Conservation (phyloP, 257 asterid species). For the Fraxinus excelsior region DNA sequence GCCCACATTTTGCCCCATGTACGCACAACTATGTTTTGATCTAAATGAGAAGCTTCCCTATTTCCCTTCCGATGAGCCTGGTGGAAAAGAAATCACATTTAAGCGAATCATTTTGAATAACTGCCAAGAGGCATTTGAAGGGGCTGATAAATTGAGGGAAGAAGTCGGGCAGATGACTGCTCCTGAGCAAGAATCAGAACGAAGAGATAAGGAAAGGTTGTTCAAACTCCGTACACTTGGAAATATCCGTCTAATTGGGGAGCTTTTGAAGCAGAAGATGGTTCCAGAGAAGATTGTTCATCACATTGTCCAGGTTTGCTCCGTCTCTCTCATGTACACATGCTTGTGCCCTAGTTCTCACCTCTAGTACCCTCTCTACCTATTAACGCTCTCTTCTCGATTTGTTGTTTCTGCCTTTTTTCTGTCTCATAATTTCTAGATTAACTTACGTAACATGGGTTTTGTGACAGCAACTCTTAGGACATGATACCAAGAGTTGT, state of each 20-base stretch:
- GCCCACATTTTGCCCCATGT: slow-evolving; percentile 97
- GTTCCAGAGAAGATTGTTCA: slow-evolving; percentile 96
- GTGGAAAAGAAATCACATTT: slow-evolving; percentile 86
- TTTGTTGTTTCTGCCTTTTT: background rate
- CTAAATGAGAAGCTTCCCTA: slow-evolving; percentile 83
- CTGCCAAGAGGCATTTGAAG: slow-evolving; percentile 97
- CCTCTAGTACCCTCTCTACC: background rate
- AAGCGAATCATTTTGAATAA: slow-evolving; percentile 74
- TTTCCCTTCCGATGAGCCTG: slow-evolving; percentile 94
- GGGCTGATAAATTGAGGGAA: slow-evolving; percentile 76
- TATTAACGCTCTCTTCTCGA: background rate
- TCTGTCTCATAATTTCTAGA: background rate
- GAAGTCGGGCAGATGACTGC: slow-evolving; percentile 85
- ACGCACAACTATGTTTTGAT: slow-evolving; percentile 85
- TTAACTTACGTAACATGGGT: slow-evolving; percentile 5
- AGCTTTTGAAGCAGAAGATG: slow-evolving; percentile 97
- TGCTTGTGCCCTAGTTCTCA: background rate
- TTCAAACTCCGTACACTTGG: slow-evolving; percentile 93
- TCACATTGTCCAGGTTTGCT: slow-evolving; percentile 88
- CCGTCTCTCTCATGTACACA: background rate
- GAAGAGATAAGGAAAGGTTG: slow-evolving; percentile 86
- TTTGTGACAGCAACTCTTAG: slow-evolving; percentile 69
- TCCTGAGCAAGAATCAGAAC: slow-evolving; percentile 81
- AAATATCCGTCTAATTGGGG: slow-evolving; percentile 92
- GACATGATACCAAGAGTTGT: slow-evolving; percentile 60